These are phyloP conservation scores for Durio zibethinus DNA, from an alignment of 345 rosid genomes.

Conservation along the genomic window DNA sequence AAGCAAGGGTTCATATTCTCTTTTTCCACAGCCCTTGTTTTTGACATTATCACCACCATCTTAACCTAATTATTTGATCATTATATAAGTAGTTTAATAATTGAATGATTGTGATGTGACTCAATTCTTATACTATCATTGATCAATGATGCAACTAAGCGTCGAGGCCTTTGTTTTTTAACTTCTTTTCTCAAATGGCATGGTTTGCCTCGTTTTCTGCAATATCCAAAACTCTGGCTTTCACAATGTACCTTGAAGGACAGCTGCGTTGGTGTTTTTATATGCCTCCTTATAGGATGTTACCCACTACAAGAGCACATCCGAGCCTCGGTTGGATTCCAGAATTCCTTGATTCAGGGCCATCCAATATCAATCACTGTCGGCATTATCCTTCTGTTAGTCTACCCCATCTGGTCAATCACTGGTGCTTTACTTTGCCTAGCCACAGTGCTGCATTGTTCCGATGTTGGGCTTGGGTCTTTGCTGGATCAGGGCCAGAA, in stretches of 20 bases:
- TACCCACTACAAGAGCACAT: conserved; percentile 90
- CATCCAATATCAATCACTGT: conserved; percentile 78
- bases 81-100: neutral
- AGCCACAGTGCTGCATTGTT: conserved; percentile 5
- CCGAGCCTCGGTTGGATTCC: conserved; percentile 89
- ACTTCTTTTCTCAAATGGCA: conserved; percentile 84
- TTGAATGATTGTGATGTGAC: conserved; percentile 8
- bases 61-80: neutral
- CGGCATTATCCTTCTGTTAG: conserved; percentile 71
- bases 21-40: conserved; percentile 16
- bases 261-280: conserved; percentile 40
- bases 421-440: conserved; percentile 50
- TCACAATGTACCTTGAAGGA: neutral
- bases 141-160: conserved; percentile 43
- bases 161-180: conserved; percentile 70
- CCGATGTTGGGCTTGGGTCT: neutral
- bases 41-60: conserved; percentile 17
- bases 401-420: conserved; percentile 87
- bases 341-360: conserved; percentile 63
- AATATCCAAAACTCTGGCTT: conserved; percentile 38
- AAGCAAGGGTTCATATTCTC: conserved; percentile 8
- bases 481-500: neutral
- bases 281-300: conserved; percentile 76
- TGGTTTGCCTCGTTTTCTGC: conserved; percentile 88
- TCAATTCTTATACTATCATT: neutral